Conservation (phyloP, 495 filamentous ascomycete genomes). For the Hypoxylon perforatum region DNA sequence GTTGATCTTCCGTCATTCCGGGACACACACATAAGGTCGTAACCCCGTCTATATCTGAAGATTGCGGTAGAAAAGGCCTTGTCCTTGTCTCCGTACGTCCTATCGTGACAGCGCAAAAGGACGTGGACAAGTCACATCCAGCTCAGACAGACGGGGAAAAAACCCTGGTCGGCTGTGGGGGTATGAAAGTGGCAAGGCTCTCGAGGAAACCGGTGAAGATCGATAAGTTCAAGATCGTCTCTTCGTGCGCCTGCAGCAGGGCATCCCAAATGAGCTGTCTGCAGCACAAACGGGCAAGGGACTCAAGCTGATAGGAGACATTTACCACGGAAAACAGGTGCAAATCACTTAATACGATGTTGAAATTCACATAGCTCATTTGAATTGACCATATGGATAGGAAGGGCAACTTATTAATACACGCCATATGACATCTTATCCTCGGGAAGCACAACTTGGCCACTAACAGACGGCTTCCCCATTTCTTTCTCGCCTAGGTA, state of each 20-base stretch:
- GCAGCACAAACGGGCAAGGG: constrained; percentile 35
- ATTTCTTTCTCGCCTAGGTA: neutral
- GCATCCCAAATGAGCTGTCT: constrained; percentile 35
- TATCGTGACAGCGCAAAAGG: constrained; percentile 8
- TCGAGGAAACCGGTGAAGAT: constrained; percentile 21
- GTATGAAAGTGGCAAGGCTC: constrained; percentile 1
- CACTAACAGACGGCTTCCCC: constrained; percentile 10
- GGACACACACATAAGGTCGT: constrained; percentile 27
- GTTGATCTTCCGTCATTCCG: constrained; percentile 36
- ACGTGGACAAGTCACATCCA: neutral
- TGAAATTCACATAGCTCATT: constrained; percentile 1
- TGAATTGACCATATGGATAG: constrained; percentile 2
- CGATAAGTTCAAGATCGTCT: constrained; percentile 12
- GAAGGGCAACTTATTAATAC: constrained; percentile 6
- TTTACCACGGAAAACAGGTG: constrained; percentile 3
- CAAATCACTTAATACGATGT: constrained; percentile 16
- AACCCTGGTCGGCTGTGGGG: constrained; percentile 16
- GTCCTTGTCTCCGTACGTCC: neutral
- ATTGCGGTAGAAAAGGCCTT: neutral
- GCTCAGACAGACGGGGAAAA: neutral
- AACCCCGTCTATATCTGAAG: constrained; percentile 28
- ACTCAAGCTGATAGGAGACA: constrained; percentile 15
- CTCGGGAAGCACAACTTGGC: neutral
- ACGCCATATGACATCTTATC: constrained; percentile 14
- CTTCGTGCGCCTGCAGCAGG: constrained; percentile 32